Base-by-base conservation (phyloP, 106 monocot species). In the Acorus calamus region DNA sequence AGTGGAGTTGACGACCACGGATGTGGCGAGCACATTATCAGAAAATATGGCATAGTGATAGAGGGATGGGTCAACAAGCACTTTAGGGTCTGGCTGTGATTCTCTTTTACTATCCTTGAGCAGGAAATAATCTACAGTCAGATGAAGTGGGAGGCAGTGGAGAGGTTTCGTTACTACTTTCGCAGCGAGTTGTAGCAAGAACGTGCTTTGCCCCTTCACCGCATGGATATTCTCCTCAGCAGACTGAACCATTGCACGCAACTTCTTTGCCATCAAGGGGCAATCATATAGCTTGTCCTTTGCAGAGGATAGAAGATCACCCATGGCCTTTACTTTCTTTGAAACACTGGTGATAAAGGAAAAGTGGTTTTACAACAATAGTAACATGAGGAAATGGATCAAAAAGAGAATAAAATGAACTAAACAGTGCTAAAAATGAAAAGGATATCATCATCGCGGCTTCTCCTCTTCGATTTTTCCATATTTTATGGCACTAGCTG, bases 11-110 rank as follows among this genome's bases (percentile, higher is more conserved):
- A 84, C 73, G 8, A 84, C 84, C n/a, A 80, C 79, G 59, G 79
- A 70, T 55, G 84, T 71, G 3, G 84, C 69, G 46, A 84, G 80
- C 41, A 84, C 74, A 50, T 84, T 84, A 68, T 84, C 84, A 42
- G 84, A 84, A 63, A 84, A 84, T 46, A 84, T 84, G 8, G 84
- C 79, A 73, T 79, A 84, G 63, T 84, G 84, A 42, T 76, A 84
- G 44, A 84, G 76, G 9, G 59, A 72, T 2, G 69, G 75, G 64
- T 84, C 84, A 50, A 76, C 79, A 49, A 79, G 66, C 51, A 59
- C 79, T 8, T 7, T 13, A 55, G 2, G 60, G 76, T 79, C 51
- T 48, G 47, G 51, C n/a, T n/a, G n/a, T 12, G 55, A 44, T 53
- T 61, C 56, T 64, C 51, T 65, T 2, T 9, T 13, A 11, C 6